Evolutionary conservation across 148 eudicot genomes (phyloP), one percentile per base, ranked within the genome.

Genomic region (Chenopodium suecicum): DNA sequence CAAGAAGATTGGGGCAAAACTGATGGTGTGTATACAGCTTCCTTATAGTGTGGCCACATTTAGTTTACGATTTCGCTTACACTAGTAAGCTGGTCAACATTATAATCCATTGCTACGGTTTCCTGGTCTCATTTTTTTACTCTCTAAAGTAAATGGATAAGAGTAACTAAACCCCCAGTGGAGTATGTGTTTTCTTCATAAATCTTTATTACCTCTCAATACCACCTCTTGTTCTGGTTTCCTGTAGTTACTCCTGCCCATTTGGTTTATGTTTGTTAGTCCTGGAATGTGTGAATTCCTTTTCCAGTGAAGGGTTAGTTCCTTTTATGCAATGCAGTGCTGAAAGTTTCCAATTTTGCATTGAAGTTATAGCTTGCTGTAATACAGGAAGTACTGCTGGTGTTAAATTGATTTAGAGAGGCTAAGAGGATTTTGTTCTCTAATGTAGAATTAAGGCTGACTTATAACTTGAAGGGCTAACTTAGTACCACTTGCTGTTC

Each of bases 1-100:
- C 91, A 95, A 94, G 80, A 94, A 87, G 88, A 83, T 95, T 63
- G 99, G 98, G 73, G 99, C 98, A 63, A 95, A 95, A 87, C 81
- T 95, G 76, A 95, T 89, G 99, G 99, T 95, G 79, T 63, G 87
- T 82, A 54, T 74, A 72, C n/a, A 60, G n/a, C 73, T 79, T 78
- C 74, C 70, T 47, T 64, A 23, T 52, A 14, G 19, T 29, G 23
- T n/a, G 29, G 17, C 44, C 20, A 73, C 32, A 23, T 19, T 41
- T 60, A n/a, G 0, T 73, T 12, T 25, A 50, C 1, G 44, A 73
- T 71, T 5, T 34, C n/a, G n/a, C 32, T 10, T 27, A 31, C 2
- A 4, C 46, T 14, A 31, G 9, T 4, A 31, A 32, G 22, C 72
- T 14, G 22, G 8, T 32, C 5, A 13, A 69, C 7, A 14, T 67